Percentiles rank a stretch among this genome's conserved stretches.
Evolutionary conservation across 2,329 filamentous ascomycete genomes (phyloP).

Genomic region (Monilinia fructigena): DNA sequence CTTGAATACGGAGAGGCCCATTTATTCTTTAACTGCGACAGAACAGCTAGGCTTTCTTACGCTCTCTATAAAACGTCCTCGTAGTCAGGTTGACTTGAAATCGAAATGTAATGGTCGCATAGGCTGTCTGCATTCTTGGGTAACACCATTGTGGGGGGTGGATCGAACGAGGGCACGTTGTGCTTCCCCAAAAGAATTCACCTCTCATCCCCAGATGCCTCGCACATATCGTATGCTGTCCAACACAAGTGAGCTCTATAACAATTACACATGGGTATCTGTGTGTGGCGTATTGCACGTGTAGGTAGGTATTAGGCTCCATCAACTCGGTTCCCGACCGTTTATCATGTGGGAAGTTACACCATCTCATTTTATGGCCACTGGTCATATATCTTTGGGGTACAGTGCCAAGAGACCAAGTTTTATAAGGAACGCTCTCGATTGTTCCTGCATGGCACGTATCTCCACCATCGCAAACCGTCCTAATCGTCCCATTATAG

Average conservation of each 20-base stretch:
- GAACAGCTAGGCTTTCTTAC: neutral
- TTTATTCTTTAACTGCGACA: neutral
- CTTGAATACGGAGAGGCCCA: neutral
- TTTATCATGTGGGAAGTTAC: slow-evolving; percentile 14
- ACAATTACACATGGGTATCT: neutral
- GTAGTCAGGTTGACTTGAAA: neutral
- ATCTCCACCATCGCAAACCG: neutral
- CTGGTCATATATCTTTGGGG: neutral
- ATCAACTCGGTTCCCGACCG: neutral
- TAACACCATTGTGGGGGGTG: slow-evolving; percentile 12
- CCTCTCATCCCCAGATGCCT: neutral
- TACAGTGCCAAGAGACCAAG: neutral
- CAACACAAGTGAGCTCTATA: neutral
- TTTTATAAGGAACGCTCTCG: slow-evolving; percentile 1
- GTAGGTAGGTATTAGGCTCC: neutral
- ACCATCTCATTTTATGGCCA: slow-evolving; percentile 7
- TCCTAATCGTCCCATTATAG: neutral
- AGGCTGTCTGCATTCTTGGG: slow-evolving; percentile 16
- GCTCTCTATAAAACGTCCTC: neutral
- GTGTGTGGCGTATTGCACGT: slow-evolving; percentile 17
- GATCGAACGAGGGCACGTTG: neutral
- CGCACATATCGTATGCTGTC: slow-evolving; percentile 3
- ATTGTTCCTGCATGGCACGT: neutral
- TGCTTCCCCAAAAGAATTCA: slow-evolving; percentile 5
- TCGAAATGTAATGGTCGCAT: neutral